Percentiles rank a stretch among this genome's conserved stretches.
These are phyloP conservation scores for Hypoxylon sp. DNA, from an alignment of 2,329 filamentous ascomycete genomes.

Conservation along the genomic window DNA sequence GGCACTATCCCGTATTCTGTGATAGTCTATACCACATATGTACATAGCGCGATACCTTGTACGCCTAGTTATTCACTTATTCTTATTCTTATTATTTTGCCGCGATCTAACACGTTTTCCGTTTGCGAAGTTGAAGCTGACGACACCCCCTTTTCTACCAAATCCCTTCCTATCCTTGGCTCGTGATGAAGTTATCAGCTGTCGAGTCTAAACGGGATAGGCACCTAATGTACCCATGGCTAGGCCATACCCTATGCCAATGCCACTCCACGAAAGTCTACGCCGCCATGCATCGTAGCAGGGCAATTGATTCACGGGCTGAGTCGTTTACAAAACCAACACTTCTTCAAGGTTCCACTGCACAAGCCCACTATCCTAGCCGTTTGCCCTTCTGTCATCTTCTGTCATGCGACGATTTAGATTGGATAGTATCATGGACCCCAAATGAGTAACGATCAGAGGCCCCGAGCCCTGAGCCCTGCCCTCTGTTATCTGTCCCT, in stretches of 20 bases:
- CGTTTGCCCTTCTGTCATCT: conserved; percentile 27
- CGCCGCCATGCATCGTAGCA: neutral
- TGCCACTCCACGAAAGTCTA: neutral
- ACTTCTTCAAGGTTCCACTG: neutral
- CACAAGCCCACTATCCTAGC: conserved; percentile 2
- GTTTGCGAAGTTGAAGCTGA: conserved; percentile 6
- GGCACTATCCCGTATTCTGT: neutral
- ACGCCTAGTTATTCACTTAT: neutral
- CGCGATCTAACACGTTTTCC: neutral
- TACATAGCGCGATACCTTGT: neutral
- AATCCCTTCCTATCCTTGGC: neutral
- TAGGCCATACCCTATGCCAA: neutral
- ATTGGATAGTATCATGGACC: conserved; percentile 23
- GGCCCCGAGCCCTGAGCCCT: conserved; percentile 8
- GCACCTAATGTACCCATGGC: too few species aligned
- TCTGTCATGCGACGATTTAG: conserved; percentile 37
- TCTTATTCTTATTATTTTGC: neutral
- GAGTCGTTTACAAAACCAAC: conserved; percentile 4
- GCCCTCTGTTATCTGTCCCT: neutral
- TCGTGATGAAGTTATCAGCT: neutral
- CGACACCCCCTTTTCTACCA: neutral
- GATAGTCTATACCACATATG: neutral
- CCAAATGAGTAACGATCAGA: conserved; percentile 41
- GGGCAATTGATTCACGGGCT: neutral
- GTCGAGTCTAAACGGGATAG: neutral